Evolutionary conservation across 805 yeast species (phyloP).

Genomic region (Barnettozyma wickerhamii): DNA sequence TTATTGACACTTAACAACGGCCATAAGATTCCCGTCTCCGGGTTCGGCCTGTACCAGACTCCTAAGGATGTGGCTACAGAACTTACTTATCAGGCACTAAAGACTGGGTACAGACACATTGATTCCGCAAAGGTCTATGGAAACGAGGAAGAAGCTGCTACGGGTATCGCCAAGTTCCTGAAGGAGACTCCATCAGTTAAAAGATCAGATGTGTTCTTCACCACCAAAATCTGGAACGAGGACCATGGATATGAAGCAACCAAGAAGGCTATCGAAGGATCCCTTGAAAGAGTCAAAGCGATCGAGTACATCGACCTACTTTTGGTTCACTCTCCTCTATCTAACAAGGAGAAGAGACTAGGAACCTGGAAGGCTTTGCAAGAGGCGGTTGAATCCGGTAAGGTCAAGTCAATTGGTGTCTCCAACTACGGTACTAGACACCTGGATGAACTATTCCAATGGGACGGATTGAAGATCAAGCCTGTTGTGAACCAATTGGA

Average conservation of each 20-base stretch:
- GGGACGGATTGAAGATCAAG: constrained; percentile 49
- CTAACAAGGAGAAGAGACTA: constrained; percentile 42
- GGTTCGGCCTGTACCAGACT: constrained; percentile 23
- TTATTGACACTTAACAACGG: constrained; percentile 19
- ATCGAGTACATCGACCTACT: constrained; percentile 67
- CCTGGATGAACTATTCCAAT: constrained; percentile 53
- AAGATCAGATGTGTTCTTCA: constrained; percentile 23
- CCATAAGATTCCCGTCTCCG: constrained; percentile 20
- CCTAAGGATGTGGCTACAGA: constrained; percentile 18
- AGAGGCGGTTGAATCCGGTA: constrained; percentile 58
- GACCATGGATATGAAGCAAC: constrained; percentile 14
- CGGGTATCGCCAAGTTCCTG: constrained; percentile 21
- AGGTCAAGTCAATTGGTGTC: constrained; percentile 67
- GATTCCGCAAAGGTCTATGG: constrained; percentile 20
- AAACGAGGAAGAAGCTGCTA: constrained; percentile 20
- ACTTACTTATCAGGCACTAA: constrained; percentile 21
- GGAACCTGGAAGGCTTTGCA: constrained; percentile 73
- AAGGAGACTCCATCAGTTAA: constrained; percentile 18
- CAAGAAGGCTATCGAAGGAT: constrained; percentile 41
- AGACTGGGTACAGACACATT: constrained; percentile 24
- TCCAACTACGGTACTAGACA: constrained; percentile 69
- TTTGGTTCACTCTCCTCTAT: constrained; percentile 62
- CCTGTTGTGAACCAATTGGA: constrained; percentile 74
- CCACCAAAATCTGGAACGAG: constrained; percentile 19
- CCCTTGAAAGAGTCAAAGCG: constrained; percentile 45